Evolutionary conservation across 2,329 filamentous ascomycete genomes (phyloP).

Genomic region (Aspergillus sp.): DNA sequence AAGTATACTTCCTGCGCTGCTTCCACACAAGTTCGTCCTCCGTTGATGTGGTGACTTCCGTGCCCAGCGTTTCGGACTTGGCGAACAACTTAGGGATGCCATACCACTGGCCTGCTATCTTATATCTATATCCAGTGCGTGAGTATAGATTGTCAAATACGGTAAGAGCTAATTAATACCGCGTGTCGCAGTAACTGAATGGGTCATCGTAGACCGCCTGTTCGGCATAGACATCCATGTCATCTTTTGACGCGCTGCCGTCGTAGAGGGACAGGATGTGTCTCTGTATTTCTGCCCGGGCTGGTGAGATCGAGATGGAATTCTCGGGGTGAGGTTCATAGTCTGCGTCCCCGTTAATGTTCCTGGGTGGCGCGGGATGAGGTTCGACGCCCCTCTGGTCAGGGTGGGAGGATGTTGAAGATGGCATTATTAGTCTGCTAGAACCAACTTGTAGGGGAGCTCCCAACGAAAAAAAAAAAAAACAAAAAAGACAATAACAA

Average conservation of each 20-base stretch:
- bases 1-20: slow-evolving; percentile 11
- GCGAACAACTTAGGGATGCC: slow-evolving; percentile 13
- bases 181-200: slow-evolving; percentile 16
- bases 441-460: not conserved
- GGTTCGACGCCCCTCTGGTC: slow-evolving; percentile 7
- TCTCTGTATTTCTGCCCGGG: slow-evolving; percentile 3
- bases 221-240: slow-evolving; percentile 14
- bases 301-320: slow-evolving; percentile 8
- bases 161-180: not conserved
- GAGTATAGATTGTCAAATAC: too few species aligned
- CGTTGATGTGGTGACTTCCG: not conserved
- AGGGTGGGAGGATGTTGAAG: slow-evolving; percentile 8
- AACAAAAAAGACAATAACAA: not conserved
- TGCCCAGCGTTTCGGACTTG: slow-evolving; percentile 11
- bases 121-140: not conserved
- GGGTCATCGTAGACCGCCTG: slow-evolving; percentile 15
- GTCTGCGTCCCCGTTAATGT: not conserved
- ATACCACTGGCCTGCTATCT: slow-evolving; percentile 16
- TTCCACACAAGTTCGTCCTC: slow-evolving; percentile 12
- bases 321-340: slow-evolving; percentile 7
- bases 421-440: slow-evolving; percentile 2
- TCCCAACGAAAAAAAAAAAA: too few species aligned
- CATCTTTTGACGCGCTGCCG: slow-evolving; percentile 9
- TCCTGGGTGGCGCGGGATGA: slow-evolving; percentile 6
- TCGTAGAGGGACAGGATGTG: slow-evolving; percentile 9